These are phyloP conservation scores for Dendrothele bispora DNA, from an alignment of 768 basidiomycete species.

Conservation along the genomic window DNA sequence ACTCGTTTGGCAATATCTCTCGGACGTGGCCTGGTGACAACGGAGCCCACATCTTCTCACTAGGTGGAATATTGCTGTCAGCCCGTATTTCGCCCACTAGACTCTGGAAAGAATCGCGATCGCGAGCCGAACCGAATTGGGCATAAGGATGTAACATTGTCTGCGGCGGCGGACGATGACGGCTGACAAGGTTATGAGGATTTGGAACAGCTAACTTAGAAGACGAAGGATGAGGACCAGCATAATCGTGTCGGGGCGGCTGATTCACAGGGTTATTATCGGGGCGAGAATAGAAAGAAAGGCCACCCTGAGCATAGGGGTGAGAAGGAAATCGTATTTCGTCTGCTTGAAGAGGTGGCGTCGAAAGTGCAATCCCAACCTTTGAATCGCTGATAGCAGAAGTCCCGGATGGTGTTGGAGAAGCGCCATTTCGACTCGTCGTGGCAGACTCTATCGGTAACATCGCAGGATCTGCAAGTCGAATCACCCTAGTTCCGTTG, in stretches of 20 bases:
- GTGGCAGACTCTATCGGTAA: conserved; percentile 24
- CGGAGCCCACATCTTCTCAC: conserved; percentile 52
- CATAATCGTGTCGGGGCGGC: conserved; percentile 32
- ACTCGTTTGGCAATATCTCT: conserved; percentile 44
- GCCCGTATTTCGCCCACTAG: conserved; percentile 28
- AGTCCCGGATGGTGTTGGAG: conserved; percentile 27
- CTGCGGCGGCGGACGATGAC: conserved; percentile 38
- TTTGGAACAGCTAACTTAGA: neutral
- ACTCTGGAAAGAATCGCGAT: conserved; percentile 33
- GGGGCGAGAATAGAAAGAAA: conserved; percentile 25
- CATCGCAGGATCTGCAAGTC: conserved; percentile 42
- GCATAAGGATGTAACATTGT: conserved; percentile 47
- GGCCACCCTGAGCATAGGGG: conserved; percentile 49
- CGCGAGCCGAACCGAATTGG: conserved; percentile 18
- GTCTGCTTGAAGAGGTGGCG: conserved; percentile 27
- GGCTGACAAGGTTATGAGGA: neutral
- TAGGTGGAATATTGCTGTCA: conserved; percentile 39
- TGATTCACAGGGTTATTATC: conserved; percentile 5
- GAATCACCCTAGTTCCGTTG: conserved; percentile 41
- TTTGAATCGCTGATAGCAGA: conserved; percentile 29
- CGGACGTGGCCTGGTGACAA: conserved; percentile 43
- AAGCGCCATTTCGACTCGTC: conserved; percentile 16
- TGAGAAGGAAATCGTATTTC: conserved; percentile 39
- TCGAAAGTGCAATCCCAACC: conserved; percentile 36
- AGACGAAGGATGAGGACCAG: conserved; percentile 31